Conservation (phyloP, 2,329 filamentous ascomycete genomes). For the Aspergillus floridensis region DNA sequence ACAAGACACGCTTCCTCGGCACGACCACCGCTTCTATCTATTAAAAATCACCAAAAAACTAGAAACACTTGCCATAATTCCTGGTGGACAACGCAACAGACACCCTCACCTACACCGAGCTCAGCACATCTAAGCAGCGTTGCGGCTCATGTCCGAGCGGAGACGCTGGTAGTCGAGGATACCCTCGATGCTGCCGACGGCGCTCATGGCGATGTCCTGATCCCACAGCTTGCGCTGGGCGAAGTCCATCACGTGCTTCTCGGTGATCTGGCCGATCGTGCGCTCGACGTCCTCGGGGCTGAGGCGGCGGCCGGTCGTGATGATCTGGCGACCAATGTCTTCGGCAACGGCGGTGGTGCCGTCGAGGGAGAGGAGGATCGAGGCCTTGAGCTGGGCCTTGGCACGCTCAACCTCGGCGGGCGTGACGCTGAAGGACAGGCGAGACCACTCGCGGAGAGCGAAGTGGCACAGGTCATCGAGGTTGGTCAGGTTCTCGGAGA, state of each 20-base stretch:
- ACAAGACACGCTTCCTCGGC: conserved; percentile 29
- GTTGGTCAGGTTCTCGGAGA: conserved; percentile 80
- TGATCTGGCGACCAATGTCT: conserved; percentile 97
- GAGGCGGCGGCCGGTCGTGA: conserved; percentile 93
- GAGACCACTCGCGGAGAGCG: conserved; percentile 95
- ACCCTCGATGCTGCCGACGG: conserved; percentile 89
- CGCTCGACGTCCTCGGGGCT: conserved; percentile 92
- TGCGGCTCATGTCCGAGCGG: conserved; percentile 83
- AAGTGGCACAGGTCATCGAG: conserved; percentile 98
- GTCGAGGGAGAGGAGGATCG: conserved; percentile 93
- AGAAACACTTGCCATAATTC: conserved; percentile 20
- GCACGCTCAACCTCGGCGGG: conserved; percentile 94
- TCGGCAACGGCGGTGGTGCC: conserved; percentile 96
- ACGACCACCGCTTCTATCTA: conserved; percentile 27
- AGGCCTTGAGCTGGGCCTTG: conserved; percentile 98
- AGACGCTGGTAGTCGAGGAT: conserved; percentile 54
- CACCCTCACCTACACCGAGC: neutral
- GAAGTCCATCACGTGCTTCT: conserved; percentile 97
- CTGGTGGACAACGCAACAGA: conserved; percentile 13
- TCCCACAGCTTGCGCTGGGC: conserved; percentile 96
- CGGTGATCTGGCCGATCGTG: conserved; percentile 80
- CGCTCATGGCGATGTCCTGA: conserved; percentile 89
- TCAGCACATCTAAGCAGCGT: conserved; percentile 42
- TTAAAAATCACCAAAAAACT: conserved; percentile 25
- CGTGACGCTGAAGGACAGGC: conserved; percentile 82